Percentiles rank a stretch among this genome's conserved stretches.
These are phyloP conservation scores for Sphagnum fallax DNA, from an alignment of 228 moss, liverwort and hornwort species.

Conservation along the genomic window DNA sequence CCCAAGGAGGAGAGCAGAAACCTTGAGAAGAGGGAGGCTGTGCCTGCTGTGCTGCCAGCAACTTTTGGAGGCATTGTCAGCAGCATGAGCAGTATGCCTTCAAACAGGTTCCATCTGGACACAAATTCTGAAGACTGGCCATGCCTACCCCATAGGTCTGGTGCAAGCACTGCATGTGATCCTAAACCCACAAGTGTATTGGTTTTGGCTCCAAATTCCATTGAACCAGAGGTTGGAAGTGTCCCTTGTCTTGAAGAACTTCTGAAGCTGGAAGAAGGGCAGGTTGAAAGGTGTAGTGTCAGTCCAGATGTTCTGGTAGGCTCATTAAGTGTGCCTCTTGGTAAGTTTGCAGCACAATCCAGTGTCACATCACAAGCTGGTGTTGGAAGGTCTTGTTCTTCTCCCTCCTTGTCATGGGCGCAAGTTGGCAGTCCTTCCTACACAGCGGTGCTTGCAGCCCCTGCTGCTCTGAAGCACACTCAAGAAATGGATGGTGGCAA, in stretches of 20 bases:
- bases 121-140: slow-evolving; percentile 43
- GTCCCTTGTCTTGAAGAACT: slow-evolving; percentile 1
- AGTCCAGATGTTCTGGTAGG: slow-evolving; percentile 59
- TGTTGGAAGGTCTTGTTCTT: background rate
- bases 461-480: background rate
- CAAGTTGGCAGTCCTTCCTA: slow-evolving; percentile 17
- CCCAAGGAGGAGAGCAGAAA: slow-evolving; percentile 8
- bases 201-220: slow-evolving; percentile 9
- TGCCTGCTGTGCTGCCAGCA: slow-evolving; percentile 1
- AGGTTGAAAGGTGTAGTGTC: slow-evolving; percentile 1
- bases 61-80: slow-evolving; percentile 4
- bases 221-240: background rate
- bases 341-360: slow-evolving; percentile 31
- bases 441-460: slow-evolving; percentile 14
- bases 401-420: background rate
- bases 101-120: slow-evolving; percentile 24
- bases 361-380: background rate
- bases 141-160: slow-evolving; percentile 14
- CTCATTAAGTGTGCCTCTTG: slow-evolving; percentile 57
- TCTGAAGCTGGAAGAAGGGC: slow-evolving; percentile 6
- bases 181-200: slow-evolving; percentile 1
- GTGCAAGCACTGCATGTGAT: background rate
- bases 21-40: slow-evolving; percentile 16
- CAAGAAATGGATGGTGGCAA: background rate
- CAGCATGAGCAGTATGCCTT: background rate